phyloP scores from a whole-genome alignment of 2,329 filamentous ascomycete genomes.

The Talaromyces sp. region DNA sequence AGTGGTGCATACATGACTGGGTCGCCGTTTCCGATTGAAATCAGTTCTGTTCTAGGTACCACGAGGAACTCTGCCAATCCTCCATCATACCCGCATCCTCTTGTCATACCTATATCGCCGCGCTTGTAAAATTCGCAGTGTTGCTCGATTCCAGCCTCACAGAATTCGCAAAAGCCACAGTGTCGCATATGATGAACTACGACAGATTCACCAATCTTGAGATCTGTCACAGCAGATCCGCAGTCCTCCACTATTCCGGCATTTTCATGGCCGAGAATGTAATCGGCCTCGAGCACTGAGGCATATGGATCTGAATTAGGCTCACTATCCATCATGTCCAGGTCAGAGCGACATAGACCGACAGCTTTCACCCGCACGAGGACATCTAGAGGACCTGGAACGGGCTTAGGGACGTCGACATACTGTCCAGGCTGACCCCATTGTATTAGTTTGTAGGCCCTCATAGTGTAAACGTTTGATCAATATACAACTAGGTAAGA shows the following conservation, averaged over 20 bases:
- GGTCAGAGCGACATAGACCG: constrained; percentile 27
- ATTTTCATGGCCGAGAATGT: constrained; percentile 20
- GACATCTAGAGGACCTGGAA: constrained; percentile 20
- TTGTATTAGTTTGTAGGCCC: neutral
- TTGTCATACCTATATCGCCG: constrained; percentile 13
- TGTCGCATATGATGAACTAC: constrained; percentile 21
- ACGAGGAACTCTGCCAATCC: constrained; percentile 20
- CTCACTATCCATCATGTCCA: constrained; percentile 20
- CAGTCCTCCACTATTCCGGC: constrained; percentile 18
- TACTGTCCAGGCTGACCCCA: constrained; percentile 20
- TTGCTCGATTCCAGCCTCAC: constrained; percentile 18
- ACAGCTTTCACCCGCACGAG: constrained; percentile 24
- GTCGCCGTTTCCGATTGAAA: constrained; percentile 18
- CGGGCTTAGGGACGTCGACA: constrained; percentile 18
- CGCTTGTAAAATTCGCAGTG: constrained; percentile 18
- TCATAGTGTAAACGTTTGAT: neutral
- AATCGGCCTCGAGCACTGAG: constrained; percentile 14
- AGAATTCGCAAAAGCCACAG: constrained; percentile 20
- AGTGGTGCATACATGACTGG: constrained; percentile 18
- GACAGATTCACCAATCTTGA: constrained; percentile 21
- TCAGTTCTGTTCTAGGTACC: constrained; percentile 19
- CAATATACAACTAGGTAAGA: no score
- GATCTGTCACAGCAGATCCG: constrained; percentile 18
- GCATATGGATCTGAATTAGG: constrained; percentile 17
- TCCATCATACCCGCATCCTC: constrained; percentile 20